Conservation (phyloP, 805 yeast genomes). For the Metschnikowia peoriensis region DNA sequence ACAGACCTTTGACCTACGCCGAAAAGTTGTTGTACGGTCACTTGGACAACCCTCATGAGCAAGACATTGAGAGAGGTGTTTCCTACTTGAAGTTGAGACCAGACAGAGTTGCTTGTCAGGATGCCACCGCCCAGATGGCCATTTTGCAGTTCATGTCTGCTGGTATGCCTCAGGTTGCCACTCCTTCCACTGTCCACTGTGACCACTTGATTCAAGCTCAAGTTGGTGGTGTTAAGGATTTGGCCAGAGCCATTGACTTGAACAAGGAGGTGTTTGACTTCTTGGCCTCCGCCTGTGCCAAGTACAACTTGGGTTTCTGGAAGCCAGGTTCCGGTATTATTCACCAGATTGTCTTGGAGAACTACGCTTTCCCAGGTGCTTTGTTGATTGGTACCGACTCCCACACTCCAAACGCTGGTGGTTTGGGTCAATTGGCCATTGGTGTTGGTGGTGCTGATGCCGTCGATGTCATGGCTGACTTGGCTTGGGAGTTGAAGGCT, state of each 20-base stretch:
- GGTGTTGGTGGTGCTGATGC: constrained; percentile 99
- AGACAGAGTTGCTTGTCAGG: constrained; percentile 98
- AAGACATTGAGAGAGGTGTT: constrained; percentile 80
- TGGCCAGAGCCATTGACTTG: constrained; percentile 79
- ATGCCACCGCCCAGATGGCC: constrained; percentile 99
- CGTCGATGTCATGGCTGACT: constrained; percentile 91
- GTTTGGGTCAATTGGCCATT: constrained; percentile 94
- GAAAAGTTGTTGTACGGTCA: constrained; percentile 95
- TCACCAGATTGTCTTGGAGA: constrained; percentile 94
- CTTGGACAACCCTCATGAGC: constrained; percentile 87
- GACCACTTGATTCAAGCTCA: constrained; percentile 97
- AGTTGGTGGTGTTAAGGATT: constrained; percentile 82
- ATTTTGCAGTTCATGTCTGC: constrained; percentile 95
- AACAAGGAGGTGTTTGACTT: constrained; percentile 95
- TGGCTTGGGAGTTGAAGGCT: constrained; percentile 97
- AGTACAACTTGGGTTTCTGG: constrained; percentile 98
- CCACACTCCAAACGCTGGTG: constrained; percentile 98
- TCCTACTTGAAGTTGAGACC: constrained; percentile 94
- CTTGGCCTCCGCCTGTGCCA: constrained; percentile 84
- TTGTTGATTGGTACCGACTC: constrained; percentile 96
- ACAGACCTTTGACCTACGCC: constrained; percentile 90
- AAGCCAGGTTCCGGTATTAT: constrained; percentile 98
- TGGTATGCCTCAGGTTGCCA: constrained; percentile 86
- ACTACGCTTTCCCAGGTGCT: constrained; percentile 97
- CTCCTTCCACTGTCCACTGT: constrained; percentile 96